Evolutionary conservation across 2,329 filamentous ascomycete species (phyloP).

Genomic region (Fusarium citri): DNA sequence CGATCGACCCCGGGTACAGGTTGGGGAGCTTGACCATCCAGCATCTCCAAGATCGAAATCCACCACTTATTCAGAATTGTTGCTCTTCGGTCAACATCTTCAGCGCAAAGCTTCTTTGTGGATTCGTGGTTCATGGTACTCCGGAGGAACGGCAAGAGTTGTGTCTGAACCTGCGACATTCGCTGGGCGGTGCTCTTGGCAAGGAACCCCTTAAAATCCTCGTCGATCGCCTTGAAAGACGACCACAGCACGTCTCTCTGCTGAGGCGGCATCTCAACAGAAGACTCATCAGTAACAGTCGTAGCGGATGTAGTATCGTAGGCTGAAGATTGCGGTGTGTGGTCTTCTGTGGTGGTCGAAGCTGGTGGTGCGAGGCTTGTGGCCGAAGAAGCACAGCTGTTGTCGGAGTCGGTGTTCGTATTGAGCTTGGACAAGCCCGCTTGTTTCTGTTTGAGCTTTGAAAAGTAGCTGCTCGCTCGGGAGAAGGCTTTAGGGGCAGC

Average conservation of each 20-base stretch:
- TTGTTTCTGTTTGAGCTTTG: slow-evolving; percentile 61
- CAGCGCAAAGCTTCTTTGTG: slow-evolving; percentile 72
- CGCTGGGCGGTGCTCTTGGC: slow-evolving; percentile 79
- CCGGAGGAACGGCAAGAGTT: slow-evolving; percentile 81
- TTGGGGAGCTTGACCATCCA: slow-evolving; percentile 75
- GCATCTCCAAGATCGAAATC: slow-evolving; percentile 82
- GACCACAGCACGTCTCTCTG: slow-evolving; percentile 66
- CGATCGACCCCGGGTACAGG: slow-evolving; percentile 87
- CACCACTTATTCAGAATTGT: slow-evolving; percentile 92
- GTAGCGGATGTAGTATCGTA: slow-evolving; percentile 54
- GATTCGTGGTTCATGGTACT: slow-evolving; percentile 76
- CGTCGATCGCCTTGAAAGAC: slow-evolving; percentile 65
- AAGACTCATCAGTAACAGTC: slow-evolving; percentile 58
- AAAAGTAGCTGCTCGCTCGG: slow-evolving; percentile 62
- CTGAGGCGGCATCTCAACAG: slow-evolving; percentile 56
- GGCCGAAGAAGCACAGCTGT: slow-evolving; percentile 61
- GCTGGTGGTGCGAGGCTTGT: slow-evolving; percentile 59
- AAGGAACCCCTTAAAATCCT: slow-evolving; percentile 68
- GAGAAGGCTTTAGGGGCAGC: slow-evolving; percentile 54
- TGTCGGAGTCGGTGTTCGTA: slow-evolving; percentile 54
- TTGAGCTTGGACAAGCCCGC: slow-evolving; percentile 55
- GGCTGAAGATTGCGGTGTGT: slow-evolving; percentile 54
- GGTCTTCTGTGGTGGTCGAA: slow-evolving; percentile 52
- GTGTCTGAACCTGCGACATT: slow-evolving; percentile 77
- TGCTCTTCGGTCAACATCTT: slow-evolving; percentile 84